phyloP scores from a whole-genome alignment of 352 stramenopile species.

The Phytophthora syringae region DNA sequence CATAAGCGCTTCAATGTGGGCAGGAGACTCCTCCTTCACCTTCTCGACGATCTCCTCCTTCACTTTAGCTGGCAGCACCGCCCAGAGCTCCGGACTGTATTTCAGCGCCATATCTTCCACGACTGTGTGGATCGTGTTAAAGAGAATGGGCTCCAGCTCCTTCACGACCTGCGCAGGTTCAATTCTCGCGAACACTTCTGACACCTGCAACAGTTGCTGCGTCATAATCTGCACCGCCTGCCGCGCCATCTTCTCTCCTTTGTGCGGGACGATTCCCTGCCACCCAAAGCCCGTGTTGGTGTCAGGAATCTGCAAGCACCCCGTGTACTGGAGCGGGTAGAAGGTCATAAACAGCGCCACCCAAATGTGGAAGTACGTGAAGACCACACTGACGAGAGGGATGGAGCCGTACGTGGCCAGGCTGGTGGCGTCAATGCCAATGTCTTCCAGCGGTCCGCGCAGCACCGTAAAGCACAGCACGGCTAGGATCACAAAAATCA shows the following conservation, averaged over 20 bases:
- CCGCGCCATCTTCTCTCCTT: conserved; percentile 97
- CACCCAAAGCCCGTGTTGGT: conserved; percentile 95
- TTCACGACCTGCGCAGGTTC: conserved; percentile 91
- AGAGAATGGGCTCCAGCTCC: conserved; percentile 92
- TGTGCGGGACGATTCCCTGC: conserved; percentile 98
- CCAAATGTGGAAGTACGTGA: conserved; percentile 97
- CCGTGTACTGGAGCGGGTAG: conserved; percentile 95
- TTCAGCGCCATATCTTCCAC: conserved; percentile 91
- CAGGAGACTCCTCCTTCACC: conserved; percentile 92
- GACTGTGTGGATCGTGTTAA: conserved; percentile 90
- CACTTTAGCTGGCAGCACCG: conserved; percentile 74
- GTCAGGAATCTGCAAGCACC: conserved; percentile 85
- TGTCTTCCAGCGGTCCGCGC: conserved; percentile 54
- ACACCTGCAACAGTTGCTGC: conserved; percentile 91
- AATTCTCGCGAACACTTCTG: conserved; percentile 94
- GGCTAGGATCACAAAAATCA: conserved; percentile 59
- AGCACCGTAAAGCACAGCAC: conserved; percentile 85
- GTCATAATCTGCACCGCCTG: conserved; percentile 94
- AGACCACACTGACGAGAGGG: conserved; percentile 85
- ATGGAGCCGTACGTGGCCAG: conserved; percentile 87
- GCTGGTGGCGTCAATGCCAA: conserved; percentile 63
- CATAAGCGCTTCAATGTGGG: conserved; percentile 95
- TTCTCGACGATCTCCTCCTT: conserved; percentile 94
- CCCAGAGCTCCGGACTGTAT: conserved; percentile 89
- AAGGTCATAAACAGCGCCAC: conserved; percentile 98